Conservation (phyloP, 768 basidiomycete genomes). For the Phanerodontia chrysosporium region DNA sequence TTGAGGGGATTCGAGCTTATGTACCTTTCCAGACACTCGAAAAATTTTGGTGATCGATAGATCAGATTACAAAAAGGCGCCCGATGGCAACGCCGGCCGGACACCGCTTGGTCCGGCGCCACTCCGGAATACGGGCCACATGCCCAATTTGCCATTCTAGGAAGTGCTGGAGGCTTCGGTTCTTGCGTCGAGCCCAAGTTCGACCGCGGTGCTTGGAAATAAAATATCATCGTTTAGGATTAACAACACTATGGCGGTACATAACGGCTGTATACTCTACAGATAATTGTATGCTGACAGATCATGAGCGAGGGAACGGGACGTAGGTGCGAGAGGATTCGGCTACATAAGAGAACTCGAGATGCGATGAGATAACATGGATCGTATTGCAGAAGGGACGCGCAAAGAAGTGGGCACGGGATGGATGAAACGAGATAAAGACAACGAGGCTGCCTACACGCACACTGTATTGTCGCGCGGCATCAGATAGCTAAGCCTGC, state of each 20-base stretch:
- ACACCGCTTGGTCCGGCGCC: conserved; percentile 8
- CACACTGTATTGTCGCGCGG: neutral
- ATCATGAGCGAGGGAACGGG: neutral
- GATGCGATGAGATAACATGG: conserved; percentile 15
- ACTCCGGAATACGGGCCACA: conserved; percentile 10
- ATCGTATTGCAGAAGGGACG: conserved; percentile 7
- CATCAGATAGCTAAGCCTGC: conserved; percentile 8
- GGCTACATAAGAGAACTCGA: conserved; percentile 10
- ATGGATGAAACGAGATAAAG: conserved; percentile 6
- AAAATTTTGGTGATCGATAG: conserved; percentile 30
- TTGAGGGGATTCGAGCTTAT: conserved; percentile 27
- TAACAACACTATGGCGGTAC: neutral
- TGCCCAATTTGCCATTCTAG: conserved; percentile 1
- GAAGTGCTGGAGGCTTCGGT: neutral
- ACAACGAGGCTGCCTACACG: conserved; percentile 8
- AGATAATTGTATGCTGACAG: conserved; percentile 7
- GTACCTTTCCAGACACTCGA: conserved; percentile 25
- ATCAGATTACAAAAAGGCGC: conserved; percentile 19
- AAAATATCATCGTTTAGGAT: conserved; percentile 2
- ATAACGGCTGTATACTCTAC: conserved; percentile 6
- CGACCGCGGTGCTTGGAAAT: neutral
- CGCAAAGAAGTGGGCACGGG: conserved; percentile 5
- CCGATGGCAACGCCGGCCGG: conserved; percentile 17
- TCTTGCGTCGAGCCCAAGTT: neutral
- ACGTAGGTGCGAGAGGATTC: conserved; percentile 7